Conservation (phyloP, 345 rosid species). For the Salix viminalis region DNA sequence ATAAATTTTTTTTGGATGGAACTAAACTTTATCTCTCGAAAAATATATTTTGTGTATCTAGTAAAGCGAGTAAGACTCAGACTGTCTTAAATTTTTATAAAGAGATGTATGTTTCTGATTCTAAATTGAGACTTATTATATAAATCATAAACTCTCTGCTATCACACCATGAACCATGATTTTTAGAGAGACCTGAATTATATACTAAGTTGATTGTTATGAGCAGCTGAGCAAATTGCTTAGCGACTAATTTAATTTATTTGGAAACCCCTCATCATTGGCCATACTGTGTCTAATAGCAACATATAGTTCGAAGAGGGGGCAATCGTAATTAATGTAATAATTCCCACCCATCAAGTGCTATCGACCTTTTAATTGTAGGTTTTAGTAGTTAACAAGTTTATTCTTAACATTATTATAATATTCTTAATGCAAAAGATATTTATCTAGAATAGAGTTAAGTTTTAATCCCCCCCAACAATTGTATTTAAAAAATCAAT, state of each 20-base stretch:
- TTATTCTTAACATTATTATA: neutral
- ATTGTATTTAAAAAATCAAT: too few relatives aligned
- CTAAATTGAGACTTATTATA: accelerated
- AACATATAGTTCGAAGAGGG: neutral
- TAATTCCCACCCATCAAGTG: neutral
- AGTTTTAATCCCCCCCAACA: too few relatives aligned
- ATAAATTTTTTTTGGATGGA: neutral
- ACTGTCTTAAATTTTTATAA: too few relatives aligned
- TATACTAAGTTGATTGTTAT: neutral
- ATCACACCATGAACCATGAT: too few relatives aligned
- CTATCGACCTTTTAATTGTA: neutral
- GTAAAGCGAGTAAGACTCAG: accelerated
- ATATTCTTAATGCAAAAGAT: neutral
- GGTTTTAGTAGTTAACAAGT: neutral
- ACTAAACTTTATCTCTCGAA: too few relatives aligned
- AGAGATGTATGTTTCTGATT: too few relatives aligned
- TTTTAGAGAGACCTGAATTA: neutral
- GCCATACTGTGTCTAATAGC: neutral
- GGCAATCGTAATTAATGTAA: neutral
- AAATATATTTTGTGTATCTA: too few relatives aligned
- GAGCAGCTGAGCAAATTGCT: neutral
- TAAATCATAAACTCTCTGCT: accelerated
- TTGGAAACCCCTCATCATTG: neutral
- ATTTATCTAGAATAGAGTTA: too few relatives aligned
- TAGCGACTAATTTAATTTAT: neutral